phyloP scores from a whole-genome alignment of 2,329 filamentous ascomycete genomes.

The Pyrenophora graminea region DNA sequence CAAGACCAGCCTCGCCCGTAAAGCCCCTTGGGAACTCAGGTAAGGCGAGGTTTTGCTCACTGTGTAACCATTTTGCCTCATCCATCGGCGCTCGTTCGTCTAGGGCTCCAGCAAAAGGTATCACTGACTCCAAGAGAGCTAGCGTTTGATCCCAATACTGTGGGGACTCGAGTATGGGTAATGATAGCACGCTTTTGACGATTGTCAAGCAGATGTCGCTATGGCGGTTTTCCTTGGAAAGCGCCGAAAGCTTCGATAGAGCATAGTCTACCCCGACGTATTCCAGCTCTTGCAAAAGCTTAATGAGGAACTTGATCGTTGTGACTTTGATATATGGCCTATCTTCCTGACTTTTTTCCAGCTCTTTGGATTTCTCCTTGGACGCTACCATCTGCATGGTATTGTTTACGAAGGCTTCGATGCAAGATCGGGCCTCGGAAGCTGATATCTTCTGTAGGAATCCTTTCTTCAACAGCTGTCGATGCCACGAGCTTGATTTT shows the following conservation, averaged over 20 bases:
- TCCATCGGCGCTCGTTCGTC: slow-evolving; percentile 39
- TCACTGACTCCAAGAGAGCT: slow-evolving; percentile 28
- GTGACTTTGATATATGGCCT: slow-evolving; percentile 47
- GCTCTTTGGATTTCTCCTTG: slow-evolving; percentile 2
- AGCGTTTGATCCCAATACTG: slow-evolving; percentile 22
- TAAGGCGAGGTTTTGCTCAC: slow-evolving; percentile 16
- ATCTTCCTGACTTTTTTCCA: background rate
- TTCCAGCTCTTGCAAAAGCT: slow-evolving; percentile 41
- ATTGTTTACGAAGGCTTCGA: slow-evolving; percentile 33
- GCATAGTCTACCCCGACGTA: slow-evolving; percentile 40
- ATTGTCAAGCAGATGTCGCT: slow-evolving; percentile 45
- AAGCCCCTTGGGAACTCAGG: slow-evolving; percentile 10
- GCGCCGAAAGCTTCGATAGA: slow-evolving; percentile 34
- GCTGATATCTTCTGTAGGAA: slow-evolving; percentile 43
- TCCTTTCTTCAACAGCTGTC: slow-evolving; percentile 36
- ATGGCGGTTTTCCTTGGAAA: slow-evolving; percentile 41
- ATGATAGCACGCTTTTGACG: slow-evolving; percentile 40
- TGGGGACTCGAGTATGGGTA: slow-evolving; percentile 19
- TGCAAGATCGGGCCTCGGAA: slow-evolving; percentile 32
- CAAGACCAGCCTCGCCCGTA: slow-evolving; percentile 2
- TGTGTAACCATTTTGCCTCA: slow-evolving; percentile 40
- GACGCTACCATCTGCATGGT: slow-evolving; percentile 38
- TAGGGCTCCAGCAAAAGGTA: slow-evolving; percentile 43
- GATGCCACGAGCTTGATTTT: slow-evolving; percentile 51
- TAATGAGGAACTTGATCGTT: slow-evolving; percentile 50